phyloP scores from a whole-genome alignment of 2,329 filamentous ascomycete species.

The Apiospora pterosperma region DNA sequence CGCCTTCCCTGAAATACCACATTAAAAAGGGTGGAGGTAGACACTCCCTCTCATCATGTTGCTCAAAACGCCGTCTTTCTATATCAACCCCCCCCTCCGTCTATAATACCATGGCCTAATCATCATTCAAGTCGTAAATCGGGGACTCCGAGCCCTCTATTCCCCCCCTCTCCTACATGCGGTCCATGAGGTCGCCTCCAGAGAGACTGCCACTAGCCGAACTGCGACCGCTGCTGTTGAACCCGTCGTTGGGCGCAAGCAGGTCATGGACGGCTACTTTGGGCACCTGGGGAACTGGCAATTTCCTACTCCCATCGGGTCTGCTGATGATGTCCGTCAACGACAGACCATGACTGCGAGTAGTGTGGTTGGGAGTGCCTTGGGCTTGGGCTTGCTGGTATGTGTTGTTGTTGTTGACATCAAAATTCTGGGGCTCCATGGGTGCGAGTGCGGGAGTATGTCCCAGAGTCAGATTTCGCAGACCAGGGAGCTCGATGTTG shows the following conservation, averaged over 20 bases:
- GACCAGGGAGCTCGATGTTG: conserved; percentile 74
- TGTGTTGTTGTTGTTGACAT: conserved; percentile 30
- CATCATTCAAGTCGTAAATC: conserved; percentile 25
- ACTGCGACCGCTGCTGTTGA: conserved; percentile 70
- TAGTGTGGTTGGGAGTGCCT: conserved; percentile 46
- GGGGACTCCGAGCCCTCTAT: conserved; percentile 7
- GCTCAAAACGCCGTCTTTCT: conserved; percentile 26
- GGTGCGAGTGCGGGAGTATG: conserved; percentile 56
- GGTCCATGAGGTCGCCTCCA: conserved; percentile 64
- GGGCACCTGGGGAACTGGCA: conserved; percentile 87
- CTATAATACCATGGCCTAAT: conserved; percentile 21
- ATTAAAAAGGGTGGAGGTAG: conserved; percentile 18
- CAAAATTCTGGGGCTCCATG: conserved; percentile 51
- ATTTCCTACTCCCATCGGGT: conserved; percentile 80
- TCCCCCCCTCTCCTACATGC: conserved; percentile 31
- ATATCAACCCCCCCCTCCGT: conserved; percentile 17
- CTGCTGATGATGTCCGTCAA: conserved; percentile 92
- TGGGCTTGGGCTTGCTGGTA: conserved; percentile 46
- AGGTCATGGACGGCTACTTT: conserved; percentile 87
- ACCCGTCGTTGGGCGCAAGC: conserved; percentile 62
- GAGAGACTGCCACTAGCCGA: conserved; percentile 76
- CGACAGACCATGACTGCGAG: conserved; percentile 63
- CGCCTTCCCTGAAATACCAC: conserved; percentile 15
- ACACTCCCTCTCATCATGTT: conserved; percentile 1
- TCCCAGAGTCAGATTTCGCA: conserved; percentile 61